A percentile compares a stretch with the other conserved stretches of the same genome.
Evolutionary conservation across 495 filamentous ascomycete species (phyloP).

Genomic region (Neurospora sp.): DNA sequence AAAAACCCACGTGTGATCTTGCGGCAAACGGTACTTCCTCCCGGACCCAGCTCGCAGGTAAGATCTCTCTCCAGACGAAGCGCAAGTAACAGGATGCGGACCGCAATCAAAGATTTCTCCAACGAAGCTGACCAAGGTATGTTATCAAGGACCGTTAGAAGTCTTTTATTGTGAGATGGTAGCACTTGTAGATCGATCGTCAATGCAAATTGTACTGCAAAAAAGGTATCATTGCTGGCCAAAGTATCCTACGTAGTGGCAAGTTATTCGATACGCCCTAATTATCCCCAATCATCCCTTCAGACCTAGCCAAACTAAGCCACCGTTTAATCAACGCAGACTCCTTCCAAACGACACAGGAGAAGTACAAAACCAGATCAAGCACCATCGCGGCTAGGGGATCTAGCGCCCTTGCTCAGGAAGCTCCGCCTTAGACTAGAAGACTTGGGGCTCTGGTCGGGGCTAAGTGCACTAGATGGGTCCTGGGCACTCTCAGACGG

Average conservation of each 20-base stretch:
- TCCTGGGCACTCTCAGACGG: conserved; percentile 13
- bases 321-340: background rate
- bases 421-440: conserved; percentile 35
- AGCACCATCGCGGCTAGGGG: background rate
- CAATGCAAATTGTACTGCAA: background rate
- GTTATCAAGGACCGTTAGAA: background rate
- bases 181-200: background rate
- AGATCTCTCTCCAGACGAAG: background rate
- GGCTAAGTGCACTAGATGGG: conserved; percentile 9
- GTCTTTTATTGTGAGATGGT: background rate
- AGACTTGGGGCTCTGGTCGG: conserved; percentile 42
- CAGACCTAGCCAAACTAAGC: background rate
- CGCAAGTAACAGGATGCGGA: background rate
- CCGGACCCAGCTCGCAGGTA: background rate
- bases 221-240: background rate
- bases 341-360: background rate
- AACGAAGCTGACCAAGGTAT: background rate
- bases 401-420: conserved; percentile 42
- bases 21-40: background rate
- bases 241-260: background rate
- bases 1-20: background rate
- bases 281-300: background rate
- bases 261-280: background rate
- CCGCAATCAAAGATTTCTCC: background rate
- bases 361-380: background rate